Percentiles rank a stretch among this genome's conserved stretches.
phyloP scores from a whole-genome alignment of 2,329 filamentous ascomycete genomes.

The Scytalidium lignicola region DNA sequence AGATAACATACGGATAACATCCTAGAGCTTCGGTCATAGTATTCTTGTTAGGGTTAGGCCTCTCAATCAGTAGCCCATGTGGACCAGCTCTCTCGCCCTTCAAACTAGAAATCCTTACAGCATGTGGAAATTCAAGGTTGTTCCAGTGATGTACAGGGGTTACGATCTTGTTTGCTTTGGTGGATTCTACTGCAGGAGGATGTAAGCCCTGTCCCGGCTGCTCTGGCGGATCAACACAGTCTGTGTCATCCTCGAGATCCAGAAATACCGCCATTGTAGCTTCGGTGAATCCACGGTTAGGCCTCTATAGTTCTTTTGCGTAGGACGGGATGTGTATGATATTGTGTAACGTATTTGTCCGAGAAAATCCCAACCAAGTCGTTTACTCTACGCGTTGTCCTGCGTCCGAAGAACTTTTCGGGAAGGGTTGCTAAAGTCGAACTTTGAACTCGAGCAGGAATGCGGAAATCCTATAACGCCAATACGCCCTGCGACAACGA shows the following conservation, averaged over 20 bases:
- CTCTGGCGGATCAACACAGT: constrained; percentile 22
- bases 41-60: constrained; percentile 46
- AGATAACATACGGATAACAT: constrained; percentile 59
- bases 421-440: too few relatives aligned
- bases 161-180: neutral
- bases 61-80: constrained; percentile 6
- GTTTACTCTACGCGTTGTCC: too few relatives aligned
- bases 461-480: neutral
- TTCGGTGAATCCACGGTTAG: too few relatives aligned
- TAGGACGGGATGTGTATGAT: too few relatives aligned
- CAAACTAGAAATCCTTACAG: constrained; percentile 10
- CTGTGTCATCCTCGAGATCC: constrained; percentile 24
- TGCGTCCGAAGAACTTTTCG: too few relatives aligned
- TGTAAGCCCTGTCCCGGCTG: neutral
- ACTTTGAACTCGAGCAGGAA: too few relatives aligned
- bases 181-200: neutral
- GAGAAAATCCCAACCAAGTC: too few relatives aligned
- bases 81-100: constrained; percentile 3
- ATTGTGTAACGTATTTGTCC: too few relatives aligned
- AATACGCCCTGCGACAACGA: constrained; percentile 7
- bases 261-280: constrained; percentile 28
- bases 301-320: too few relatives aligned
- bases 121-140: constrained; percentile 6
- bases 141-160: constrained; percentile 9
- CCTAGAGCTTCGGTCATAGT: constrained; percentile 57